phyloP scores from a whole-genome alignment of 2,329 filamentous ascomycete species.

The Pseudogymnoascus sp. region DNA sequence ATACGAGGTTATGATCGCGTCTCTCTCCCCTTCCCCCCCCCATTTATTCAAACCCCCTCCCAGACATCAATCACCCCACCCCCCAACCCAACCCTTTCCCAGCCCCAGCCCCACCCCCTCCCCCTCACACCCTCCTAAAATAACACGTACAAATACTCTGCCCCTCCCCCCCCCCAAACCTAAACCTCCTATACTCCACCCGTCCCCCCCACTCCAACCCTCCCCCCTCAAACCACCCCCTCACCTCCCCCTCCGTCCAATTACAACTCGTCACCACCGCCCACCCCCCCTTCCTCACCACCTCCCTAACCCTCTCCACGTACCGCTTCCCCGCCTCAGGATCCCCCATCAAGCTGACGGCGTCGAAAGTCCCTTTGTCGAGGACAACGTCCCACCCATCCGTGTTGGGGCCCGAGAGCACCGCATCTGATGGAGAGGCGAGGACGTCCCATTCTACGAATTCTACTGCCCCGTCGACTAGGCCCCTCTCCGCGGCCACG shows the following conservation, averaged over 20 bases:
- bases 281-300: conserved; percentile 64
- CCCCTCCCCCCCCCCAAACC: conserved; percentile 78
- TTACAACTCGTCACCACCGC: conserved; percentile 93
- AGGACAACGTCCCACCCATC: conserved; percentile 78
- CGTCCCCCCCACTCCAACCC: conserved; percentile 48
- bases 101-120: too few relatives aligned
- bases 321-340: conserved; percentile 62
- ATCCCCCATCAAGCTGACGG: conserved; percentile 67
- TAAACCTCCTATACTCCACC: conserved; percentile 78
- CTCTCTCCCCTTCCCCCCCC: too few relatives aligned
- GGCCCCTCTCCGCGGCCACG: conserved; percentile 41
- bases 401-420: conserved; percentile 15
- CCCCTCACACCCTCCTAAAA: conserved; percentile 48
- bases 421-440: conserved; percentile 30
- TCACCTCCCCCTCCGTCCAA: conserved; percentile 87
- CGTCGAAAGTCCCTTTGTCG: conserved; percentile 99
- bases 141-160: conserved; percentile 84
- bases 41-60: too few relatives aligned
- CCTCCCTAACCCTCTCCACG: conserved; percentile 53
- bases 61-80: too few relatives aligned
- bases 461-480: conserved; percentile 25
- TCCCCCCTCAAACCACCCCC: conserved; percentile 62
- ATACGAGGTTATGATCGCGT: not conserved
- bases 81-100: too few relatives aligned
- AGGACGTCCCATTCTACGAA: conserved; percentile 49